Conservation (phyloP, 1,139 yeast species). For the Blastobotrys persicus region DNA sequence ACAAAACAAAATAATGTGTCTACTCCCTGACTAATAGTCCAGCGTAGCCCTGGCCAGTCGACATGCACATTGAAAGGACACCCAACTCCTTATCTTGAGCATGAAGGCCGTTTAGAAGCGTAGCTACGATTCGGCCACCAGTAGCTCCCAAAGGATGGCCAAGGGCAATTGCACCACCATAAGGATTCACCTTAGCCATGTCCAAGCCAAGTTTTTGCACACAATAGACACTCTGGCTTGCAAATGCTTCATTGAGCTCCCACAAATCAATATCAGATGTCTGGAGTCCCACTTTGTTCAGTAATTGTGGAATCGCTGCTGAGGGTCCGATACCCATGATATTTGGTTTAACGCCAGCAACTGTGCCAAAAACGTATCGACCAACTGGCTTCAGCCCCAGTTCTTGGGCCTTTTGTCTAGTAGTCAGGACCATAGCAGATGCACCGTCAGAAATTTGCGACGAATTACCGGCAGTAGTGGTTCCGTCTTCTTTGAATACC, state of each 20-base stretch:
- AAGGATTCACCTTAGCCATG: constrained; percentile 40
- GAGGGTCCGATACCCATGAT: constrained; percentile 47
- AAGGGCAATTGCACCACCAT: constrained; percentile 47
- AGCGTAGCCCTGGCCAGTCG: constrained; percentile 48
- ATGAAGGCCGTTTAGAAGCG: constrained; percentile 40
- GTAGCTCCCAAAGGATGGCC: constrained; percentile 48
- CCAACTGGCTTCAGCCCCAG: constrained; percentile 43
- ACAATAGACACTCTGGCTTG: constrained; percentile 42
- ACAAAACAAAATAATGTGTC: too few relatives aligned
- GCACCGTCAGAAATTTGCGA: constrained; percentile 48
- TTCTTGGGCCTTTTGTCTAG: constrained; percentile 41
- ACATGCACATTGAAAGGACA: constrained; percentile 45
- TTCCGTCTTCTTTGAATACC: constrained; percentile 41
- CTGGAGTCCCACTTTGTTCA: constrained; percentile 33
- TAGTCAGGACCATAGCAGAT: constrained; percentile 42
- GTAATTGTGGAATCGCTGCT: constrained; percentile 40
- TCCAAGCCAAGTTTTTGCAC: constrained; percentile 39
- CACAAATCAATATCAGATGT: constrained; percentile 40
- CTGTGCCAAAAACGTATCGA: constrained; percentile 42
- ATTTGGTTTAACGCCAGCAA: constrained; percentile 42
- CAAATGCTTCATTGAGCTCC: constrained; percentile 47
- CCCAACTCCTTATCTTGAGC: constrained; percentile 39
- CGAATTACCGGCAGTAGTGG: constrained; percentile 46
- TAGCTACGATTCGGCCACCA: constrained; percentile 41
- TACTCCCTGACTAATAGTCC: constrained; percentile 40